Percentiles rank a stretch among this genome's conserved stretches.
Evolutionary conservation across 2,329 filamentous ascomycete genomes (phyloP).

Genomic region (Lachnellula suecica): DNA sequence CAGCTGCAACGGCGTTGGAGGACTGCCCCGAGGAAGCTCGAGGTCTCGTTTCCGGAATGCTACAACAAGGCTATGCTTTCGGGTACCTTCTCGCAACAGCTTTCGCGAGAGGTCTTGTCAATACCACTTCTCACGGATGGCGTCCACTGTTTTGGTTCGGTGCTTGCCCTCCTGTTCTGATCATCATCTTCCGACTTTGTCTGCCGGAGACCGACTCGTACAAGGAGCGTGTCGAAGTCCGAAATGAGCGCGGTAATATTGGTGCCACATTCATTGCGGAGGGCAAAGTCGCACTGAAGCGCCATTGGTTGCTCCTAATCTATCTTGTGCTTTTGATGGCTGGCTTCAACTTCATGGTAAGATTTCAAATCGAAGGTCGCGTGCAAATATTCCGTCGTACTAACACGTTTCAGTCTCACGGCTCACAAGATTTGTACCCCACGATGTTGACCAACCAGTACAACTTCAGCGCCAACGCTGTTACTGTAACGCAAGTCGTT

Average conservation of each 20-base stretch:
- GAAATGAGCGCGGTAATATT: slow-evolving; percentile 58
- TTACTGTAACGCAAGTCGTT: slow-evolving; percentile 71
- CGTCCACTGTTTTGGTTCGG: slow-evolving; percentile 88
- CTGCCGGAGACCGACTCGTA: slow-evolving; percentile 79
- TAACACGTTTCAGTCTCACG: slow-evolving; percentile 27
- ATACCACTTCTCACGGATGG: slow-evolving; percentile 80
- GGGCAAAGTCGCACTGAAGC: slow-evolving; percentile 74
- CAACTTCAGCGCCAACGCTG: slow-evolving; percentile 38
- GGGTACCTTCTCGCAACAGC: slow-evolving; percentile 77
- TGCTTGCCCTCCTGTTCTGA: slow-evolving; percentile 73
- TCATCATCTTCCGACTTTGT: slow-evolving; percentile 76
- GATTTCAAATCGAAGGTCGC: slow-evolving; percentile 56
- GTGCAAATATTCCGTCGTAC: slow-evolving; percentile 41
- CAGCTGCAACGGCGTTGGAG: slow-evolving; percentile 75
- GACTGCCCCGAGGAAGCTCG: slow-evolving; percentile 49
- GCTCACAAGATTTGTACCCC: slow-evolving; percentile 53
- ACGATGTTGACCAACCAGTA: slow-evolving; percentile 59
- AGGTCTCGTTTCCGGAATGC: slow-evolving; percentile 78
- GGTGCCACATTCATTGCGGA: slow-evolving; percentile 70
- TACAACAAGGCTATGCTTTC: slow-evolving; percentile 80
- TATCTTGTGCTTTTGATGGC: slow-evolving; percentile 88
- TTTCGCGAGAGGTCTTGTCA: slow-evolving; percentile 64
- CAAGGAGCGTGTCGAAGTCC: slow-evolving; percentile 62
- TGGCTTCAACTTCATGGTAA: slow-evolving; percentile 88
- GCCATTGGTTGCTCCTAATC: slow-evolving; percentile 76